Base-by-base conservation (phyloP, 2,329 filamentous ascomycete species). In the Alternaria arbusti region DNA sequence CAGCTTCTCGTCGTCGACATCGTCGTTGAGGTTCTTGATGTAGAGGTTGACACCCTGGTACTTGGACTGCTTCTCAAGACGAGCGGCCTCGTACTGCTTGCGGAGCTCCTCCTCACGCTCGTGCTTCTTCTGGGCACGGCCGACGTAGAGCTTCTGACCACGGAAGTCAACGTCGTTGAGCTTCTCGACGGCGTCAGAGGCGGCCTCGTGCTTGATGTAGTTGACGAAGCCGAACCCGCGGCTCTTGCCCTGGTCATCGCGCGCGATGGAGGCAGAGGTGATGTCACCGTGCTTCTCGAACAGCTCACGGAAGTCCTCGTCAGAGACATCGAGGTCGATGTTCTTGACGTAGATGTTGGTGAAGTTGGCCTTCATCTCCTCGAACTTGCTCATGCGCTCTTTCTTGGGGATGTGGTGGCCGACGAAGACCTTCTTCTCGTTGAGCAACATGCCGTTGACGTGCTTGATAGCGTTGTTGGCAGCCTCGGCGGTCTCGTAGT, bases 321-420 rank as follows among this genome's bases (percentile, higher is more conserved):
- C 96, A 63, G 89, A 91, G 69, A 91, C 92, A 52, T 97, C 95
- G 36, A 85, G 78, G 76, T 90, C 89, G 74, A 99, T 91, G 86
- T 99, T 99, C 90, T 99, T 99, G 86, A 99, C 93, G 85, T 99
- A 99, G 83, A 99, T 90, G 83, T 99, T 99, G 86, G 96, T 99
- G 88, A 96, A 99, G 88, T 99, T 99, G 83, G 96, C 96, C 91
- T 99, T 99, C 95, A 99, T 99, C 88, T 99, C 96, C 86, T 99
- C 96, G 76, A 98, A 98, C 86, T 99, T 99, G 93, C 93, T 97
- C 89, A 98, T 96, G 77, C 96, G 95, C 81, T 99, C 96, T 89
- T 98, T 98, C 91, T 98, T 98, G 82, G 96, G 94, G 78, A 99
- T 98, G 85, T 99, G 96, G 85, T 97, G 95, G 70, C 96, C 96